Conservation (phyloP, 805 yeast species). For the Teunomyces cretensis region DNA sequence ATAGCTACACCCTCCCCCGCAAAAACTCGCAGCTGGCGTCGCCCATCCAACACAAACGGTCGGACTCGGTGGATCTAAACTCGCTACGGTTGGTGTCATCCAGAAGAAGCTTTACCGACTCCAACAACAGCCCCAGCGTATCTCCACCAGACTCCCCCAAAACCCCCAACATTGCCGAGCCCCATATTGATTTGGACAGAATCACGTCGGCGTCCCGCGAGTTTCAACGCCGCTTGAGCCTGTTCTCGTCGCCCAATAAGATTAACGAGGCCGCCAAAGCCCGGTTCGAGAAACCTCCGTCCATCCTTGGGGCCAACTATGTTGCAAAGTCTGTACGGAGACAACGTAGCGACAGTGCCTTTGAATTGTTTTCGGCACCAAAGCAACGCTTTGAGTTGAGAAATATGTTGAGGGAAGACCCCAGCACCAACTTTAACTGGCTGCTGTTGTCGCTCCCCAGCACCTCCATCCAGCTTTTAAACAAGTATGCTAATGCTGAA, state of each 20-base stretch:
- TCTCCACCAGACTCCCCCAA: neutral
- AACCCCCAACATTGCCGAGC: neutral
- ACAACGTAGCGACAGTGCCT: neutral
- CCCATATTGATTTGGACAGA: slow-evolving; percentile 9
- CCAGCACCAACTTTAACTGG: neutral
- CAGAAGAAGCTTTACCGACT: neutral
- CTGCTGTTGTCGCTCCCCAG: neutral
- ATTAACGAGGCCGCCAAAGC: neutral
- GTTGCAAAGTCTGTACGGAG: neutral
- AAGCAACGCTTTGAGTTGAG: neutral
- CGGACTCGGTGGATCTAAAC: neutral
- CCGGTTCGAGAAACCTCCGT: neutral
- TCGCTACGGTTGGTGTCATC: neutral
- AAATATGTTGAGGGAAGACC: neutral
- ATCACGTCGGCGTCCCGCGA: slow-evolving; percentile 5
- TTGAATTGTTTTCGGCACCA: neutral
- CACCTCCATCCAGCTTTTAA: neutral
- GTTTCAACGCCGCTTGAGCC: slow-evolving; percentile 3
- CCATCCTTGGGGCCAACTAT: neutral
- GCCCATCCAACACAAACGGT: neutral
- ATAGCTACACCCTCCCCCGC: slow-evolving; percentile 1
- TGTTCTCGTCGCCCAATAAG: neutral
- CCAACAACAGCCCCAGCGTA: neutral
- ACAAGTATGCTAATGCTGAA: neutral
- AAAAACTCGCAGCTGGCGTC: neutral